Conservation (phyloP, 2,329 filamentous ascomycete genomes). For the Epichloe hybrida region DNA sequence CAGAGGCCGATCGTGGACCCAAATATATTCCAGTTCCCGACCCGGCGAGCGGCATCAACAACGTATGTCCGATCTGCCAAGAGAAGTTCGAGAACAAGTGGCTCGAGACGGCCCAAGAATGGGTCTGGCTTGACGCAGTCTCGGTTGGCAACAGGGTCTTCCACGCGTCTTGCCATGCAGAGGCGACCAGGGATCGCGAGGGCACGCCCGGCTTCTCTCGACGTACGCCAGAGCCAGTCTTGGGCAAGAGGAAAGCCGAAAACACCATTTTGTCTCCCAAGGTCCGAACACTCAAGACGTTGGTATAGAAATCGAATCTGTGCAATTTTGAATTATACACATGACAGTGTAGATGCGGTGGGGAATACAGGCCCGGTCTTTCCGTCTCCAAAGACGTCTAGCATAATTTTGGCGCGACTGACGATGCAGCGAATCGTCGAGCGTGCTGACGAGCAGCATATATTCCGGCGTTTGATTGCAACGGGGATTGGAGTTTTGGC, state of each 20-base stretch:
- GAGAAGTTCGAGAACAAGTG: conserved; percentile 88
- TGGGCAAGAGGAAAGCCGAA: conserved; percentile 67
- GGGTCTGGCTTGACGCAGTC: conserved; percentile 87
- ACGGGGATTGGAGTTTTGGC: background rate
- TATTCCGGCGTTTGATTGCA: conserved; percentile 1
- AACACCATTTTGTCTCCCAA: conserved; percentile 30
- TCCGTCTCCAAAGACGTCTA: background rate
- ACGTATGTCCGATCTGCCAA: conserved; percentile 84
- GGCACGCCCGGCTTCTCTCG: conserved; percentile 27
- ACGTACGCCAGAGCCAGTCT: conserved; percentile 48
- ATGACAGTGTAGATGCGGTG: background rate
- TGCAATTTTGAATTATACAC: background rate
- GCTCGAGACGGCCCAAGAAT: conserved; percentile 87
- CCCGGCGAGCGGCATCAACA: conserved; percentile 59
- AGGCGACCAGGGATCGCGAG: conserved; percentile 56
- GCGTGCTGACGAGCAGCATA: background rate
- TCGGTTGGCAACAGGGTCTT: conserved; percentile 68
- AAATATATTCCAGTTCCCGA: conserved; percentile 77
- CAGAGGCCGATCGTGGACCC: conserved; percentile 29
- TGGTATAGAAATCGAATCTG: conserved; percentile 11
- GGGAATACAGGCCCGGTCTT: background rate
- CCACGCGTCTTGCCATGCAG: conserved; percentile 79
- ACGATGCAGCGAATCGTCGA: background rate
- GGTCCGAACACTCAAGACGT: conserved; percentile 22
- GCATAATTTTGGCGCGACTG: background rate